Base-by-base conservation (phyloP, 306 rosid species). In the Acacia crassicarpa region DNA sequence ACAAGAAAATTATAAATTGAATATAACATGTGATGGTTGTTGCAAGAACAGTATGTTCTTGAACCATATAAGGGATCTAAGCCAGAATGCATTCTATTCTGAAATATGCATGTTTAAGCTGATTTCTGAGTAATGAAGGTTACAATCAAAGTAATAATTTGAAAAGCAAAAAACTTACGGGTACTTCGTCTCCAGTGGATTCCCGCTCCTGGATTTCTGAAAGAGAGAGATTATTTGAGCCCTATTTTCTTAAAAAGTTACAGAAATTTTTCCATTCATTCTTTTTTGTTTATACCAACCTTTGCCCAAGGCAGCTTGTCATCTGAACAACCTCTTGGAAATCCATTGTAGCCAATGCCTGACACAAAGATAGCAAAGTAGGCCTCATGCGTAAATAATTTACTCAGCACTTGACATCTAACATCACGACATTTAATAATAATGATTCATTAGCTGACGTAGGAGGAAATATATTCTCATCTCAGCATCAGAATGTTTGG, bases 311-410 rank as follows among this genome's bases (percentile, higher is more conserved):
- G 96, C 86, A 95, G 91, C 87, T 83, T 86, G 87, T 95, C 98
- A 83, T 95, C 99, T 20, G 96, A 82, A 86, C 98, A 95, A 71
- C 98, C 98, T 88, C 99, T 93, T 59, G 99, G 98, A 81, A 95
- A 95, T 63, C 98, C 99, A 75, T 95, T 95, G 77, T 95, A 95
- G 45, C 98, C 99, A 83, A 95, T 93, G 27, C 99, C 99, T 95
- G 73, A 67, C 67, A 62, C 54, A 84, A 30, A 32, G 51, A 82
- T 68, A 72, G 48, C 6, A 62, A 59, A 65, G 20, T 43, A 49
- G 56, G 25, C 81, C 74, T 75, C 4, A 6, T 10, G n/a, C 25
- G 35, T 46, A n/a, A 35, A 58, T 46, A 71, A 51, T 23, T 10
- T 15, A 38, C 30, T 10, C 11, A 17, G 25, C 2, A 69, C 19